Evolutionary conservation across 2,329 filamentous ascomycete genomes (phyloP).

Genomic region (Claviceps sp.): DNA sequence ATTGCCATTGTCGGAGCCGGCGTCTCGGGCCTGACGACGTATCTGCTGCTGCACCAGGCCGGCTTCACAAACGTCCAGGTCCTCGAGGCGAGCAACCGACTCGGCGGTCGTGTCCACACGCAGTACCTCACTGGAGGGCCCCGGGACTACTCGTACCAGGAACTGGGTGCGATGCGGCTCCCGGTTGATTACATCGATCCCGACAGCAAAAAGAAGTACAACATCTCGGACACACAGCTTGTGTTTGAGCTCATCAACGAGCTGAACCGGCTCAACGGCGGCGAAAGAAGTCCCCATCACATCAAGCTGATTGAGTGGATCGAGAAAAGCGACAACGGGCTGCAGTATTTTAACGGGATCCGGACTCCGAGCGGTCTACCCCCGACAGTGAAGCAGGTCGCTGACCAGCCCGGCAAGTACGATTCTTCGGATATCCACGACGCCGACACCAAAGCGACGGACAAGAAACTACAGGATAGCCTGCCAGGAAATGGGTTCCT

Average conservation of each 20-base stretch:
- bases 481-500: constrained; percentile 23
- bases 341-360: constrained; percentile 33
- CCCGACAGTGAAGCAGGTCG: constrained; percentile 36
- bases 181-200: constrained; percentile 38
- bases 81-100: constrained; percentile 43
- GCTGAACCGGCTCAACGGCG: constrained; percentile 46
- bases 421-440: constrained; percentile 17
- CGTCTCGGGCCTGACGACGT: constrained; percentile 51
- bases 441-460: constrained; percentile 20
- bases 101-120: constrained; percentile 52
- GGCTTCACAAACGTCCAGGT: constrained; percentile 49
- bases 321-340: constrained; percentile 40
- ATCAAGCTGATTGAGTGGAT: constrained; percentile 53
- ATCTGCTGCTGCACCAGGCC: constrained; percentile 29
- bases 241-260: constrained; percentile 49
- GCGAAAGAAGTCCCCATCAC: constrained; percentile 27
- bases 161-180: constrained; percentile 54
- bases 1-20: constrained; percentile 54
- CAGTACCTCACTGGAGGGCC: constrained; percentile 46
- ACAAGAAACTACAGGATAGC: constrained; percentile 22
- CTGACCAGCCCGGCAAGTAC: constrained; percentile 24
- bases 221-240: constrained; percentile 50
- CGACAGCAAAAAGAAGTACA: constrained; percentile 35
- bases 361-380: constrained; percentile 37
- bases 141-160: constrained; percentile 53